phyloP scores from a whole-genome alignment of 2,329 filamentous ascomycete genomes.

The Tolypocladium inflatum region DNA sequence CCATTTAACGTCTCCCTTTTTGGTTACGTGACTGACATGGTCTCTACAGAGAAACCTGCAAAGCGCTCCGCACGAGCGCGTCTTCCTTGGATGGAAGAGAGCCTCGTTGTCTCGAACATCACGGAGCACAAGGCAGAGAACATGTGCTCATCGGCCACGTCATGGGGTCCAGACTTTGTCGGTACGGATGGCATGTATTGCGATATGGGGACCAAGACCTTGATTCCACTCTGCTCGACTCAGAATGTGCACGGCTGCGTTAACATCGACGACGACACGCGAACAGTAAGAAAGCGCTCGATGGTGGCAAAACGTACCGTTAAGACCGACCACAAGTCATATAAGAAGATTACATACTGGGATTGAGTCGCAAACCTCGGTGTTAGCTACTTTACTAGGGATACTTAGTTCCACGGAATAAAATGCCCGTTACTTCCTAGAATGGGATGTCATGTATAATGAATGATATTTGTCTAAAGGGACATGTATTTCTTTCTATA shows the following conservation, averaged over 20 bases:
- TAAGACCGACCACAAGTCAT: too few relatives aligned
- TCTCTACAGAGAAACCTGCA: background rate
- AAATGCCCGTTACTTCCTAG: too few relatives aligned
- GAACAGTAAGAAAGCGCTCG: conserved; percentile 1
- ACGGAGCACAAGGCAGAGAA: conserved; percentile 2
- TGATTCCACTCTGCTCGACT: conserved; percentile 2
- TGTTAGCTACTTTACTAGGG: too few relatives aligned
- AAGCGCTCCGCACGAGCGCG: background rate
- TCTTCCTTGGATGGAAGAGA: conserved; percentile 2
- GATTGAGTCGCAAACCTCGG: too few relatives aligned
- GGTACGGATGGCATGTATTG: conserved; percentile 3
- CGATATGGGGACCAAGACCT: conserved; percentile 5
- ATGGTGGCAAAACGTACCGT: background rate
- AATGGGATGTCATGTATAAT: too few relatives aligned
- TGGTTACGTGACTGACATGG: background rate
- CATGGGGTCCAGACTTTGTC: conserved; percentile 4
- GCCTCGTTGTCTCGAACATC: conserved; percentile 3
- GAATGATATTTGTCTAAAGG: too few relatives aligned
- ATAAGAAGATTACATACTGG: too few relatives aligned
- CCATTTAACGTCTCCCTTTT: too few relatives aligned
- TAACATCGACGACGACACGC: background rate
- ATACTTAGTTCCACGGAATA: too few relatives aligned
- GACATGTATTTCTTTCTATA: too few relatives aligned
- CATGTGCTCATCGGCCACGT: conserved; percentile 2
- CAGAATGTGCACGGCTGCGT: conserved; percentile 3